Conservation (phyloP, 805 yeast genomes). For the Brettanomyces sp. region DNA sequence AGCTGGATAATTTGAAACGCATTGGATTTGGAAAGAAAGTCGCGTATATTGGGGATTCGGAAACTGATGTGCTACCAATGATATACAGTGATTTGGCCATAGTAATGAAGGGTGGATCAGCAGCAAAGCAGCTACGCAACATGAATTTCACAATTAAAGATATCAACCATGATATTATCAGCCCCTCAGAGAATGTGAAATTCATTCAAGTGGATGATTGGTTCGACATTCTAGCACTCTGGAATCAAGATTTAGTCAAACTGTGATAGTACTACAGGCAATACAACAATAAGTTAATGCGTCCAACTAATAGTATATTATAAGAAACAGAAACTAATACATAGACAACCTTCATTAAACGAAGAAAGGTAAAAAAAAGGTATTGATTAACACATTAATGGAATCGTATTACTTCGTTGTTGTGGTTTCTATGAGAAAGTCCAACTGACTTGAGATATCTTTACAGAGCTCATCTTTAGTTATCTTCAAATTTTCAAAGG, state of each 20-base stretch:
- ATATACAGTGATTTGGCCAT: conserved; percentile 38
- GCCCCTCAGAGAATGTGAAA: not conserved
- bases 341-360: no score
- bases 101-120: conserved; percentile 32
- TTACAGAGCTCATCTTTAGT: conserved; percentile 33
- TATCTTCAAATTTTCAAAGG: conserved; percentile 9
- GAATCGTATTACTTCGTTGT: no score
- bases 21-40: conserved; percentile 5
- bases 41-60: conserved; percentile 52
- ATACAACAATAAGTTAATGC: no score
- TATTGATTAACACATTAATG: no score
- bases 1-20: conserved; percentile 21
- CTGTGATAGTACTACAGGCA: not conserved
- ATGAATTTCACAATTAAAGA: conserved; percentile 17
- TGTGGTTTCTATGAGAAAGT: not conserved
- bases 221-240: conserved; percentile 14
- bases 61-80: conserved; percentile 48
- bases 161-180: conserved; percentile 7
- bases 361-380: no score
- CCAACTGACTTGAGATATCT: not conserved
- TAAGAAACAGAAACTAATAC: no score
- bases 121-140: conserved; percentile 15
- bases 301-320: no score
- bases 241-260: not conserved
- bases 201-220: conserved; percentile 8